Percentiles rank a stretch among this genome's conserved stretches.
Conservation (phyloP, 805 yeast genomes). For the Ogataea nitratoaversa region DNA sequence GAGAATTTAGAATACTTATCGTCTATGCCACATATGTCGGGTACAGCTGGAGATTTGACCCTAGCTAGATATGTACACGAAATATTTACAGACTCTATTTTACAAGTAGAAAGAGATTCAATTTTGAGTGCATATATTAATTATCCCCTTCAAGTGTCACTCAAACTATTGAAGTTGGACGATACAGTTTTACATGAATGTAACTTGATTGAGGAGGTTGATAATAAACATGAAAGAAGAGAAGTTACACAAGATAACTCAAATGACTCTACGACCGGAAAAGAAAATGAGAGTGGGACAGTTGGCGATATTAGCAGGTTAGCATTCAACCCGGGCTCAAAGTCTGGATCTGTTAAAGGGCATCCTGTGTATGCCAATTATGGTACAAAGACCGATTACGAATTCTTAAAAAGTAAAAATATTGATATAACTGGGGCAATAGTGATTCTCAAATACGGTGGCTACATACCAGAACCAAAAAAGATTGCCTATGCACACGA, state of each 20-base stretch:
- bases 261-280: neutral
- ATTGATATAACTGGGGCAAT: conserved; percentile 47
- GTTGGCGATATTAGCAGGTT: conserved; percentile 31
- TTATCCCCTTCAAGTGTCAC: conserved; percentile 48
- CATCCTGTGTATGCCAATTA: conserved; percentile 59
- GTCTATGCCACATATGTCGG: conserved; percentile 82
- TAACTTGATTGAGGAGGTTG: conserved; percentile 17
- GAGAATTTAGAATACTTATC: conserved; percentile 68
- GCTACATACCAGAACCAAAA: conserved; percentile 43
- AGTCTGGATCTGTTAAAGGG: conserved; percentile 52
- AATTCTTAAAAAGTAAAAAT: conserved; percentile 31
- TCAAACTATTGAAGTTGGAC: conserved; percentile 19
- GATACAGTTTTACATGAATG: conserved; percentile 20
- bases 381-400: conserved; percentile 58
- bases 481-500: conserved; percentile 53
- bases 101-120: conserved; percentile 46
- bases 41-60: conserved; percentile 80
- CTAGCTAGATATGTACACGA: conserved; percentile 62
- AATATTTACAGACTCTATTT: conserved; percentile 53
- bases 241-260: conserved; percentile 5
- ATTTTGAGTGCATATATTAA: conserved; percentile 56
- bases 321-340: conserved; percentile 69
- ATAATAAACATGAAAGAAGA: conserved; percentile 3
- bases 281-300: conserved; percentile 2
- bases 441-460: conserved; percentile 58